Conservation (phyloP, 495 filamentous ascomycete species). For the Astrothelium macrocarpum region DNA sequence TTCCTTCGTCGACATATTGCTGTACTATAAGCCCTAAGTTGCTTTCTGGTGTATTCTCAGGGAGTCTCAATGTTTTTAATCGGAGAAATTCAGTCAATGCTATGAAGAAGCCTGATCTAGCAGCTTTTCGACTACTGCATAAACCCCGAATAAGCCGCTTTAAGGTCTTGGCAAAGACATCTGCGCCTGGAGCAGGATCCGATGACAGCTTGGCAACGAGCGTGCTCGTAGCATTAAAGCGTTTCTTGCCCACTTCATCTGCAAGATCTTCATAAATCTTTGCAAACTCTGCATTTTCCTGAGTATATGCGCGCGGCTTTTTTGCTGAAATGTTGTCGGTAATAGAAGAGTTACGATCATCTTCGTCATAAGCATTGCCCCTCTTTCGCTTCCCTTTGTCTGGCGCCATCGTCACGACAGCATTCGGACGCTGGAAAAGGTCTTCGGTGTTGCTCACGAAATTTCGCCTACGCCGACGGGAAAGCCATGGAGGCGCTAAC, state of each 20-base stretch:
- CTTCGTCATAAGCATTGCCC: background rate
- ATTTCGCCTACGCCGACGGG: background rate
- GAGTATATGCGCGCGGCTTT: slow-evolving; percentile 10
- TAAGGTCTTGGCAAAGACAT: slow-evolving; percentile 31
- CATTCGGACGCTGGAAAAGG: background rate
- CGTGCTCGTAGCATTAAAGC: slow-evolving; percentile 34
- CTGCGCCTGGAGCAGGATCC: slow-evolving; percentile 15
- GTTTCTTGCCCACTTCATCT: slow-evolving; percentile 31
- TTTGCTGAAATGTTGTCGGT: background rate
- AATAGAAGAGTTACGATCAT: background rate
- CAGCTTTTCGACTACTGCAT: slow-evolving; percentile 81
- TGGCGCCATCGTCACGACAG: background rate
- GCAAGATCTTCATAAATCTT: slow-evolving; percentile 23
- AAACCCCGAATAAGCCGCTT: slow-evolving; percentile 73
- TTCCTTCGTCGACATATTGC: slow-evolving; percentile 52
- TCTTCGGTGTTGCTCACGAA: background rate
- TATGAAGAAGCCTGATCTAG: slow-evolving; percentile 81
- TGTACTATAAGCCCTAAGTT: slow-evolving; percentile 37
- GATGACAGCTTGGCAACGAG: slow-evolving; percentile 32
- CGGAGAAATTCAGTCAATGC: slow-evolving; percentile 74
- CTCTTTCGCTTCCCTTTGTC: background rate
- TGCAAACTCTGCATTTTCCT: slow-evolving; percentile 20
- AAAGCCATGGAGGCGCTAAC: background rate
- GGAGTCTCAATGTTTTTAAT: slow-evolving; percentile 33
- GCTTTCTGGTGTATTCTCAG: background rate